Base-by-base conservation (phyloP, 306 rosid species). In the Lotus japonicus region DNA sequence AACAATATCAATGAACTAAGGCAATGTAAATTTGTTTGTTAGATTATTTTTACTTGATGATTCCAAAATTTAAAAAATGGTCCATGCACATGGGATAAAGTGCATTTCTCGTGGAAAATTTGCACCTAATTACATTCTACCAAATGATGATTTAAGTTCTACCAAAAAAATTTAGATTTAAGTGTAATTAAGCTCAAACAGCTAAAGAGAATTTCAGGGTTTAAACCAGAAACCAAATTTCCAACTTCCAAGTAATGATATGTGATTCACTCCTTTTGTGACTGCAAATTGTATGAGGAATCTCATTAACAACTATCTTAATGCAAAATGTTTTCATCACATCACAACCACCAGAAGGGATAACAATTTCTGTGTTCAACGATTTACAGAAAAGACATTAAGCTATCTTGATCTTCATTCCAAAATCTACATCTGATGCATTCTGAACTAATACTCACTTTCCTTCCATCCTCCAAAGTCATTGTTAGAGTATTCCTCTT, bases 391-490 rank as follows among this genome's bases (percentile, higher is more conserved):
- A 56, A 51, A 68, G 17, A 70, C 55, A 36, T 36, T 7, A 54
- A 62, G 33, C 5, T 41, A 6, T 59, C 13, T 58, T 56, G 45
- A 68, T 68, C 66, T 52, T 60, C 58, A 45, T 16, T 77, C 55
- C 63, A 64, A 64, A 64, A 26, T 52, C 60, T 66, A 77, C 42
- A 54, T 46, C 35, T 38, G 15, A 19, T 52, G 73, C 77, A 66
- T 21, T 63, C 31, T 58, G 67, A 77, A 54, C 57, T 57, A 77
- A 57, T 41, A 59, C 17, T 53, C 38, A 56, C 97, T 88, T 38
- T 84, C 70, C 84, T 68, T 86, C 97, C 97, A 88, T 75, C 92
- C 95, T 67, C 97, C 97, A 66, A 68, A 6, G 2, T 81, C 77
- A 11, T 54, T 64, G 5, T 55, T 87, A 12, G 3, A 63, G 42